Base-by-base conservation (phyloP, 2,329 filamentous ascomycete species). In the Fusarium piperis region DNA sequence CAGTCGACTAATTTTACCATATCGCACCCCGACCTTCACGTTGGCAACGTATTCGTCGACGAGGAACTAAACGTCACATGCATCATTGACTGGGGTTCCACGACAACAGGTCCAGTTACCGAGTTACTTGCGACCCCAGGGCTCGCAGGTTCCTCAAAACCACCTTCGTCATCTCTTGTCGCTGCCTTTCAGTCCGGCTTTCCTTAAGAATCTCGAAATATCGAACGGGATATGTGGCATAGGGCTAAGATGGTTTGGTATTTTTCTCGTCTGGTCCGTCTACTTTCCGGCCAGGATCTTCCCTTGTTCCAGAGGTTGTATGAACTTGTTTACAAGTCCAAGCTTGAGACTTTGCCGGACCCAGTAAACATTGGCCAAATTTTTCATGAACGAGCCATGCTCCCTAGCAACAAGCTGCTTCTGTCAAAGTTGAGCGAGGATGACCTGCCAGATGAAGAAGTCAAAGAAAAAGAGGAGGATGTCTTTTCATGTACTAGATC, bases 31-130 rank as follows among this genome's bases (percentile, higher is more conserved):
- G 74, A 77, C 38, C 72, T 77, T 38, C 67, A 76, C 51, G 13
- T 60, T 16, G 74, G 71, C 23, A 77, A 77, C 55, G 64, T 77
- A 16, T 76, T 67, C 58, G 69, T 76, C 23, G 71, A 77, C 26
- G 72, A 75, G 5, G 36, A 72, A 2, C 58, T 76, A 33, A 74
- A 75, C 46, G 61, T 77, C 36, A 67, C 67, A 32, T 75, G 70
- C 53, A 66, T 76, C 12, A 75, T 77, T 44, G 72, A 76, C 30
- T 77, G 73, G 75, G 56, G 71, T 36, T 74, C 65, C 16, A 30
- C 73, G 32, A 52, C 65, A 52, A 44, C 69, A 18, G 65, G 68
- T 3, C 71, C 74, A 4, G 41, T 72, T 5, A 51, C 73, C 2
- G 73, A 69, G 48, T 28, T 69, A 6, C 68, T 72, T 28, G 44